These are phyloP conservation scores for Macrophomina tecta DNA, from an alignment of 2,329 filamentous ascomycete species.

Conservation along the genomic window DNA sequence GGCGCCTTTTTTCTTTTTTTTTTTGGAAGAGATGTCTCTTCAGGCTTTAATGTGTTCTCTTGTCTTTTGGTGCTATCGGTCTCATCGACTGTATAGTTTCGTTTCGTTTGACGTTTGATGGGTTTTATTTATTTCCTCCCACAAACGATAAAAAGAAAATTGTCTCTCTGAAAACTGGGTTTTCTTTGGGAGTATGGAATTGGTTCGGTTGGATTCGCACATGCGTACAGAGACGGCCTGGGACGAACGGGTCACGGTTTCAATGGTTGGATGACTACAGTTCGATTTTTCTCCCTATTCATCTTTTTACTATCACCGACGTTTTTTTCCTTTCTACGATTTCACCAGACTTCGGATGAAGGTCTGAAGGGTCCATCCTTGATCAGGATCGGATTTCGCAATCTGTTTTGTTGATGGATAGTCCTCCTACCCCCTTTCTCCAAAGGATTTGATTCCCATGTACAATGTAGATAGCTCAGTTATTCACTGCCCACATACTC, in stretches of 20 bases:
- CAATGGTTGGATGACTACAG: constrained; percentile 12
- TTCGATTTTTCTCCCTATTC: neutral
- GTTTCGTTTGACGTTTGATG: neutral
- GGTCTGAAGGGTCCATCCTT: constrained; percentile 9
- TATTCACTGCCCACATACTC: neutral
- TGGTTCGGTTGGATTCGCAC: neutral
- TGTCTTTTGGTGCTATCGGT: neutral
- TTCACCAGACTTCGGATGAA: neutral
- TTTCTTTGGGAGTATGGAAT: neutral
- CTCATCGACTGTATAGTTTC: constrained; percentile 10
- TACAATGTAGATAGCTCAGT: constrained; percentile 19
- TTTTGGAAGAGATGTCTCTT: neutral
- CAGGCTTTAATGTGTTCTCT: constrained; percentile 1
- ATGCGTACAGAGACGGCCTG: neutral
- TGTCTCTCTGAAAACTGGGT: neutral
- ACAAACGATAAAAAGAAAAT: neutral
- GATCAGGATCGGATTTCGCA: constrained; percentile 1
- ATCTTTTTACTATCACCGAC: neutral
- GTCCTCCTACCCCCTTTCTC: neutral
- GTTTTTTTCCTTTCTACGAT: neutral
- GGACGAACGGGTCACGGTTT: constrained; percentile 5
- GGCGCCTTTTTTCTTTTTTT: neutral
- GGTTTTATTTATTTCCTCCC: neutral
- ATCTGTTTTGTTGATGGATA: neutral
- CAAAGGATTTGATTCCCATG: constrained; percentile 14